Percentiles rank a stretch among this genome's conserved stretches.
Conservation (phyloP, 1,284 basidiomycete genomes). For the Earliella scabrosa region DNA sequence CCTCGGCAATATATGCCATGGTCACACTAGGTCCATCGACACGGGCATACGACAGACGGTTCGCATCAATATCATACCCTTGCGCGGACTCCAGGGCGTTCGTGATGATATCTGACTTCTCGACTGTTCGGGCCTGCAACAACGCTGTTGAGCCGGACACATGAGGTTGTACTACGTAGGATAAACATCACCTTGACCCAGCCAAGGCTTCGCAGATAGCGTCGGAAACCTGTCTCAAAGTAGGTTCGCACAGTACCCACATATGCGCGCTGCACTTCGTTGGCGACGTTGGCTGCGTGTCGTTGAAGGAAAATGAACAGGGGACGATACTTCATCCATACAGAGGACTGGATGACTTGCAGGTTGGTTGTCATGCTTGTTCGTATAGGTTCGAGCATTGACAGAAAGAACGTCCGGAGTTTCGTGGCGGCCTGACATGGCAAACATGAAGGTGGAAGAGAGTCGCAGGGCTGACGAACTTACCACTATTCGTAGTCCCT, state of each 20-base stretch:
- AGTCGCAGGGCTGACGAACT: slow-evolving; percentile 23
- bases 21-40: slow-evolving; percentile 82
- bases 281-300: slow-evolving; percentile 82
- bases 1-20: slow-evolving; percentile 85
- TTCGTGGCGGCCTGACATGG: slow-evolving; percentile 78
- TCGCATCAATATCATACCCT: slow-evolving; percentile 47
- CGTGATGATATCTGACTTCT: slow-evolving; percentile 67
- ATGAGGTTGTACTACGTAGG: neutral
- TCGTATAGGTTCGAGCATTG: slow-evolving; percentile 83
- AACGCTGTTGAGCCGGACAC: neutral
- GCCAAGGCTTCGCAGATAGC: slow-evolving; percentile 85
- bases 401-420: slow-evolving; percentile 86
- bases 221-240: slow-evolving; percentile 94
- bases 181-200: slow-evolving; percentile 64
- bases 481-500: slow-evolving; percentile 87
- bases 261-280: slow-evolving; percentile 91
- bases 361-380: slow-evolving; percentile 90
- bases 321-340: slow-evolving; percentile 84
- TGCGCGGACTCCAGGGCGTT: slow-evolving; percentile 43
- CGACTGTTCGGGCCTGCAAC: slow-evolving; percentile 57
- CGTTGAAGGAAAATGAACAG: slow-evolving; percentile 88
- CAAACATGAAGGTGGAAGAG: neutral
- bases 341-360: slow-evolving; percentile 89
- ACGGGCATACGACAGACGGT: slow-evolving; percentile 67
- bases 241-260: slow-evolving; percentile 85